Evolutionary conservation across 139 green algal genomes (phyloP).

Genomic region (Ettlia oleoabundans): DNA sequence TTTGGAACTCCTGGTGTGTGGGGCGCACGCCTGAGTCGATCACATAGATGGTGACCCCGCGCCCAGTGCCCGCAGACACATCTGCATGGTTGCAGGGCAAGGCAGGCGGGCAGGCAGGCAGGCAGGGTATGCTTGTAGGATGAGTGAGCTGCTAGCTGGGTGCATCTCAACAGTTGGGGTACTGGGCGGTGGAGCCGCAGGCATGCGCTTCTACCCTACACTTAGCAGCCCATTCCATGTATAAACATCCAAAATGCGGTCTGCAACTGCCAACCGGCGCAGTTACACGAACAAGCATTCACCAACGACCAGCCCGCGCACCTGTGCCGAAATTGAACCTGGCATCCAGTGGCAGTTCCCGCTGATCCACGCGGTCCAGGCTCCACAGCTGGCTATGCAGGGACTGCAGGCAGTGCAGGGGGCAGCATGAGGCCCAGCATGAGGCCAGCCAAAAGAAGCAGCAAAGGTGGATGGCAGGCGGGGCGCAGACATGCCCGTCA

Average conservation of each 20-base stretch:
- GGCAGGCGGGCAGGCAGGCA: neutral
- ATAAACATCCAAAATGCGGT: too few relatives aligned
- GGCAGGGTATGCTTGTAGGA: neutral
- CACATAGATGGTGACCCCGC: constrained; percentile 75
- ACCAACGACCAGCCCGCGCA: too few relatives aligned
- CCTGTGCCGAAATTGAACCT: constrained; percentile 38
- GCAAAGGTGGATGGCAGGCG: too few relatives aligned
- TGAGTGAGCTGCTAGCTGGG: too few relatives aligned
- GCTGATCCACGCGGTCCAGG: constrained; percentile 78
- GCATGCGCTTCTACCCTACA: too few relatives aligned
- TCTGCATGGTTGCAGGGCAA: neutral
- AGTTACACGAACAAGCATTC: too few relatives aligned
- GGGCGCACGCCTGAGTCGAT: constrained; percentile 70
- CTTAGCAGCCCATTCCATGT: too few relatives aligned
- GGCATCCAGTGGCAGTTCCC: constrained; percentile 63
- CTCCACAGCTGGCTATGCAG: constrained; percentile 58
- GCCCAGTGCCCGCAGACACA: constrained; percentile 40
- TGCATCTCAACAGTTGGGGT: too few relatives aligned
- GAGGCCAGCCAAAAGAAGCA: too few relatives aligned
- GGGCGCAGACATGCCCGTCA: too few relatives aligned
- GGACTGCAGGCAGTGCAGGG: neutral
- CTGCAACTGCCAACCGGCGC: too few relatives aligned
- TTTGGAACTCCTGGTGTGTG: constrained; percentile 71
- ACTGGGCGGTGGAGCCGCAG: too few relatives aligned
- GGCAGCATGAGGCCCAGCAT: neutral